Evolutionary conservation across 148 eudicot genomes (phyloP).

Genomic region (Amaranthus cruentus): DNA sequence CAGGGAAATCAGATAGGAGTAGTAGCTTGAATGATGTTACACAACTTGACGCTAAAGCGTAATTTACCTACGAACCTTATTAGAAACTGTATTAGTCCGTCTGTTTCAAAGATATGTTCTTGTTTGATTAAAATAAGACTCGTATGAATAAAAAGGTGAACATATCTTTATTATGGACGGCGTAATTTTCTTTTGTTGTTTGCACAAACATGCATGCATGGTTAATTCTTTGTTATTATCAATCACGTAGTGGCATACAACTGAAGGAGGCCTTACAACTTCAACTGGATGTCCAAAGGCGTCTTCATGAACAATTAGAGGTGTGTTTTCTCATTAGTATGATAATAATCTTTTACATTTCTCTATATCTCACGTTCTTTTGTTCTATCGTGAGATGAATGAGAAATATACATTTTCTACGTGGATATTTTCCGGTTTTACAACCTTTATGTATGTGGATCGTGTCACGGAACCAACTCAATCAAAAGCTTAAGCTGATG

Average conservation of each 20-base stretch:
- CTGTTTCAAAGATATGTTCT: no score
- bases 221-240: neutral
- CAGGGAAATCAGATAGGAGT: slow-evolving; percentile 53
- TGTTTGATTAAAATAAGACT: no score
- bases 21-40: slow-evolving; percentile 28
- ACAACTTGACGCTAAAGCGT: slow-evolving; percentile 52
- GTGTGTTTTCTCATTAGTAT: slow-evolving; percentile 20
- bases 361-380: neutral
- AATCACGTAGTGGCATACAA: slow-evolving; percentile 47
- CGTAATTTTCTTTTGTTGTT: neutral
- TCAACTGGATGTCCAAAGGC: slow-evolving; percentile 82
- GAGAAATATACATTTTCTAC: neutral
- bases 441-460: neutral
- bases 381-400: neutral
- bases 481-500: neutral
- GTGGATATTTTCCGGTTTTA: neutral
- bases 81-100: neutral
- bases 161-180: no score
- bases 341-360: neutral
- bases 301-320: slow-evolving; percentile 85
- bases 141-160: no score
- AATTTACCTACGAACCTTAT: slow-evolving; percentile 16
- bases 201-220: neutral
- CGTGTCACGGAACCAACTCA: neutral
- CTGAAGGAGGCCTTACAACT: slow-evolving; percentile 71